phyloP scores from a whole-genome alignment of 257 asterid genomes.

The Ilex asprella region DNA sequence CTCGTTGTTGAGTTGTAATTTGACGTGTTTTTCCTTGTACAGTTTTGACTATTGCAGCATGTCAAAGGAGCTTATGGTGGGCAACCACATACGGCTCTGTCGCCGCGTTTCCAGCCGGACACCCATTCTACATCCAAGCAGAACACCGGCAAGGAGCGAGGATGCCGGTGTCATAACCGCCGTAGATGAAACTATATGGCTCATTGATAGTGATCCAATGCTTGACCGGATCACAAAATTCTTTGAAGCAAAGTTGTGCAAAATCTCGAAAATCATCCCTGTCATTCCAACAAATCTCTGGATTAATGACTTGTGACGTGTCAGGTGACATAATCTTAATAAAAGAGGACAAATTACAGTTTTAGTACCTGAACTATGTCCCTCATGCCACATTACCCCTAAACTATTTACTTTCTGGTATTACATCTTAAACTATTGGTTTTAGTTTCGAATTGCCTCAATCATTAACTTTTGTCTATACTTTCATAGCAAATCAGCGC shows the following conservation, averaged over 20 bases:
- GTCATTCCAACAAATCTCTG: not conserved
- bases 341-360: no score
- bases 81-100: constrained; percentile 58
- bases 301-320: no score
- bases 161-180: constrained; percentile 42
- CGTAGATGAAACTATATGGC: not conserved
- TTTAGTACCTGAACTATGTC: no score
- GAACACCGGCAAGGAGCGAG: constrained; percentile 57
- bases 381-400: no score
- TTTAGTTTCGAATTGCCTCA: no score
- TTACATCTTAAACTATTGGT: no score
- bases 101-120: constrained; percentile 40
- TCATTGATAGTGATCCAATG: no score
- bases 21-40: constrained; percentile 18
- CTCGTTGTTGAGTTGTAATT: no score
- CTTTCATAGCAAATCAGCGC: no score
- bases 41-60: constrained; percentile 33
- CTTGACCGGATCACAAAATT: constrained; percentile 34
- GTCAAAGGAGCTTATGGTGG: constrained; percentile 46
- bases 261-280: constrained; percentile 50
- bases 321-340: no score
- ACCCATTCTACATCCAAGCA: constrained; percentile 18
- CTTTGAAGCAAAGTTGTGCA: constrained; percentile 27
- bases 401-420: no score
- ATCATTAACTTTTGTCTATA: no score